Evolutionary conservation across 352 stramenopile species (phyloP).

Genomic region (Globisporangium irregulare): DNA sequence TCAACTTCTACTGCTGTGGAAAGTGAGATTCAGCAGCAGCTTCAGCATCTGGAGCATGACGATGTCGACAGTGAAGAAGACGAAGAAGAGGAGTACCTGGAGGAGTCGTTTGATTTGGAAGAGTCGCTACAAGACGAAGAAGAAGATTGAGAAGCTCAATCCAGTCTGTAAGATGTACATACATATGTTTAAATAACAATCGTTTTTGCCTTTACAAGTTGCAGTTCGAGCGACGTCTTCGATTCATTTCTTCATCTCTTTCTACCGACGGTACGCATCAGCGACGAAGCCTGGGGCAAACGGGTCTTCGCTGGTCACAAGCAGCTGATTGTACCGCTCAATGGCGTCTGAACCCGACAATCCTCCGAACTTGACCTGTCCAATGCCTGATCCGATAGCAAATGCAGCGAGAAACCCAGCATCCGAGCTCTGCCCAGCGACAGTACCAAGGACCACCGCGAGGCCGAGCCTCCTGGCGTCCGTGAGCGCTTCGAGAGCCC

Average conservation of each 20-base stretch:
- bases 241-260: background rate
- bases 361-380: constrained; percentile 75
- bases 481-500: constrained; percentile 35
- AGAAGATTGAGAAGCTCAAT: constrained; percentile 10
- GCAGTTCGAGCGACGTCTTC: background rate
- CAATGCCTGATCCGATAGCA: constrained; percentile 45
- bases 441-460: constrained; percentile 47
- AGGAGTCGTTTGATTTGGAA: constrained; percentile 74
- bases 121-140: constrained; percentile 69
- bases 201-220: background rate
- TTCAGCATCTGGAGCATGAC: constrained; percentile 1
- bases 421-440: constrained; percentile 27
- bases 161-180: constrained; percentile 4
- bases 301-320: constrained; percentile 36
- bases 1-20: background rate
- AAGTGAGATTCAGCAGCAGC: constrained; percentile 10
- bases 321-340: constrained; percentile 58
- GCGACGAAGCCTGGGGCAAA: constrained; percentile 50
- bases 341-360: constrained; percentile 37
- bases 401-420: constrained; percentile 44
- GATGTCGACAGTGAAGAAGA: constrained; percentile 23
- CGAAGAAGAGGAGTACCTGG: constrained; percentile 50
- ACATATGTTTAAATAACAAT: background rate
- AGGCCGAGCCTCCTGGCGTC: constrained; percentile 52
- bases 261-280: constrained; percentile 23